Conservation (phyloP, 2,329 filamentous ascomycete genomes). For the Leptodontidium sp. region DNA sequence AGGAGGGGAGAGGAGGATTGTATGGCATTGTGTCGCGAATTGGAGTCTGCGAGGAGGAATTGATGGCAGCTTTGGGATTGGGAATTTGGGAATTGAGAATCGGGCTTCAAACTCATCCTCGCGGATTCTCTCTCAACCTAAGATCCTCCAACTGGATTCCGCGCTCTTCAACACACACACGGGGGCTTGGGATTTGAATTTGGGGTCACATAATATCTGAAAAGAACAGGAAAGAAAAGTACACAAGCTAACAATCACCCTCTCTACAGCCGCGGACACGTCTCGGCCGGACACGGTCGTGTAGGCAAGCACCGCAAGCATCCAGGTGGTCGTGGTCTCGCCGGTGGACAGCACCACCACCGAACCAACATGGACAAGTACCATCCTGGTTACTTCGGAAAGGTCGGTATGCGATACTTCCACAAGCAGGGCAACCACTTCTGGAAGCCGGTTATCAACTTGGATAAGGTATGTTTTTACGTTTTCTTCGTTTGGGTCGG, state of each 20-base stretch:
- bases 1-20: not conserved
- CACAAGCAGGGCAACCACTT: slow-evolving; percentile 95
- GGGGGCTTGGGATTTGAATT: too few species aligned
- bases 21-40: not conserved
- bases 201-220: not conserved
- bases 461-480: slow-evolving; percentile 81
- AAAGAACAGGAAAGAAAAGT: not conserved
- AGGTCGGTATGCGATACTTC: slow-evolving; percentile 96
- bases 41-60: not conserved
- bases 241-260: slow-evolving; percentile 41
- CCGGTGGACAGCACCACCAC: slow-evolving; percentile 99
- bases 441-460: slow-evolving; percentile 99
- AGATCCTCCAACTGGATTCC: too few species aligned
- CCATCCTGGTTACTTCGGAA: slow-evolving; percentile 99
- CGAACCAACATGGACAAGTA: slow-evolving; percentile 91
- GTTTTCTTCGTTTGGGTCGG: not conserved
- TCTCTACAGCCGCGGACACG: slow-evolving; percentile 84
- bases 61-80: not conserved
- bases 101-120: not conserved
- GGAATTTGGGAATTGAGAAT: not conserved
- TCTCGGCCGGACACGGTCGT: slow-evolving; percentile 98
- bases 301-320: slow-evolving; percentile 99
- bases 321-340: slow-evolving; percentile 83
- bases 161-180: too few species aligned
- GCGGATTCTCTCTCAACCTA: too few species aligned